phyloP scores from a whole-genome alignment of 768 basidiomycete species.

The Cyclocybe aegerita region DNA sequence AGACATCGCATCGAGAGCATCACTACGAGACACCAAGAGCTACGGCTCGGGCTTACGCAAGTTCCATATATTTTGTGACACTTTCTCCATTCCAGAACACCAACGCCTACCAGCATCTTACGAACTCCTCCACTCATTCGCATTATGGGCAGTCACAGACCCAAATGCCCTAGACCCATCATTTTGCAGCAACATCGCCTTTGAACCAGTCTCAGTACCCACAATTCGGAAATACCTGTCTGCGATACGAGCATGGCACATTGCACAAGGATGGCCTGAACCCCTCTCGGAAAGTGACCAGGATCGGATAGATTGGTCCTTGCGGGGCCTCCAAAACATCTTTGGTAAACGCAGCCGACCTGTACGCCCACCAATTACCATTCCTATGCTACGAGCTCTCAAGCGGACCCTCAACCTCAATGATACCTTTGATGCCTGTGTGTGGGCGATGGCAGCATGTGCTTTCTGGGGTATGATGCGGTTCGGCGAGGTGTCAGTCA shows the following conservation, averaged over 20 bases:
- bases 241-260: conserved; percentile 35
- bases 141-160: conserved; percentile 33
- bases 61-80: conserved; percentile 23
- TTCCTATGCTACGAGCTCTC: conserved; percentile 27
- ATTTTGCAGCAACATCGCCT: conserved; percentile 9
- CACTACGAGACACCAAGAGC: conserved; percentile 6
- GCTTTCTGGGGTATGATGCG: conserved; percentile 41
- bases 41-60: conserved; percentile 18
- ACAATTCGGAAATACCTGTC: conserved; percentile 32
- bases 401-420: conserved; percentile 16
- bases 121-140: conserved; percentile 30
- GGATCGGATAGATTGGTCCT: conserved; percentile 23
- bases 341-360: conserved; percentile 18
- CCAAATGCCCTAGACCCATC: conserved; percentile 12
- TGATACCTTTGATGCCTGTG: conserved; percentile 36
- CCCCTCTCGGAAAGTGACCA: conserved; percentile 23
- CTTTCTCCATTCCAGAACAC: conserved; percentile 15
- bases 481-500: conserved; percentile 35
- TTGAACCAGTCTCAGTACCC: conserved; percentile 28
- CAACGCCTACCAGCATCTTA: conserved; percentile 20
- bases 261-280: conserved; percentile 35
- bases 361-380: conserved; percentile 30
- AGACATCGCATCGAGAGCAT: conserved; percentile 15
- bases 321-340: conserved; percentile 26
- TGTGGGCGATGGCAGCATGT: conserved; percentile 34